Evolutionary conservation across 1,139 yeast genomes (phyloP).

Genomic region (Kazachstania sp.): DNA sequence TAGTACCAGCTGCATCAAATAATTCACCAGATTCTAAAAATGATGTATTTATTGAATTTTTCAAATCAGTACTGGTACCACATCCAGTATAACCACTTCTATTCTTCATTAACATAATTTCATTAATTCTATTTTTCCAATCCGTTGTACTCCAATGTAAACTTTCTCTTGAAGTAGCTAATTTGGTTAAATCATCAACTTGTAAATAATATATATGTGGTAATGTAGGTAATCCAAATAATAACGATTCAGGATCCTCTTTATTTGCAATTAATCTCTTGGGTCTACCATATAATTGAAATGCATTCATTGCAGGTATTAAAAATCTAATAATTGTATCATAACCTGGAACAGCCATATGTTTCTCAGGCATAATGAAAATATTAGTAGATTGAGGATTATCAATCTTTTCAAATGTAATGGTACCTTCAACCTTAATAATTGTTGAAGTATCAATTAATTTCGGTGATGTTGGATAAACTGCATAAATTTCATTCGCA

Average conservation of each 20-base stretch:
- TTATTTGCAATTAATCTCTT: constrained; percentile 81
- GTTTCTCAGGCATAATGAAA: constrained; percentile 91
- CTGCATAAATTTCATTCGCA: constrained; percentile 75
- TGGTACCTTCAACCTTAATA: constrained; percentile 78
- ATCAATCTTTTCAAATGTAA: constrained; percentile 52
- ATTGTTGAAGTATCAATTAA: constrained; percentile 81
- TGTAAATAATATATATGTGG: constrained; percentile 81
- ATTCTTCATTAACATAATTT: constrained; percentile 54
- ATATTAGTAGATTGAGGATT: constrained; percentile 65
- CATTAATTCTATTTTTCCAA: constrained; percentile 64
- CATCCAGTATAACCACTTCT: constrained; percentile 75
- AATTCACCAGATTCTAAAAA: constrained; percentile 33
- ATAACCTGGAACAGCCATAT: constrained; percentile 87
- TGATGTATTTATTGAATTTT: constrained; percentile 48
- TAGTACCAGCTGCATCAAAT: constrained; percentile 22
- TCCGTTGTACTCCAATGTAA: constrained; percentile 55
- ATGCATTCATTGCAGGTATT: constrained; percentile 78
- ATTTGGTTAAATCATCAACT: constrained; percentile 43
- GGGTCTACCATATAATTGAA: constrained; percentile 87
- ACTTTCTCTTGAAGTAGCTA: constrained; percentile 35
- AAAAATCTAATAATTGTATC: constrained; percentile 86
- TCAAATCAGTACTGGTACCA: constrained; percentile 57
- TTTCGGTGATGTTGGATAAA: constrained; percentile 79
- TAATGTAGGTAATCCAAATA: constrained; percentile 86
- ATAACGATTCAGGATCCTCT: constrained; percentile 63